phyloP scores from a whole-genome alignment of 305 asterid species.

The Fraxinus velutina region DNA sequence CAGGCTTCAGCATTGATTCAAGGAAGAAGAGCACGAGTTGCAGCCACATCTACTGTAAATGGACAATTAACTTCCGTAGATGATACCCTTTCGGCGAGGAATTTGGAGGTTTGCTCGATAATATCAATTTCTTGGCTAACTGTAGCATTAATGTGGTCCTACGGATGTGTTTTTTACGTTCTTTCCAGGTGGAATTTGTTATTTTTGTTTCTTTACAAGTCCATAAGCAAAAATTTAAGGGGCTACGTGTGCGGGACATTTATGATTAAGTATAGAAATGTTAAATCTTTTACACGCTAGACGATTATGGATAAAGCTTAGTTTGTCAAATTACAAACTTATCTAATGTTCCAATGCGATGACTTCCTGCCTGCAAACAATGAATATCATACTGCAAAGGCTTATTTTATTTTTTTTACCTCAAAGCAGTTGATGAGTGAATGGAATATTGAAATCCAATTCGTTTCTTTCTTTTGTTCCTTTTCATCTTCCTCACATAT shows the following conservation, averaged over 20 bases:
- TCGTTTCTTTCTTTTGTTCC: constrained; percentile 1
- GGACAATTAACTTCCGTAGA: constrained; percentile 73
- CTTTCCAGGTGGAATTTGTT: background rate
- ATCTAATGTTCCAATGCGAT: constrained; percentile 2
- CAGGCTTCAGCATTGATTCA: constrained; percentile 88
- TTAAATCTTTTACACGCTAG: background rate
- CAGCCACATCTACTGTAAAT: constrained; percentile 83
- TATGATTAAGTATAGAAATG: background rate
- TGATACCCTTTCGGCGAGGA: constrained; percentile 86
- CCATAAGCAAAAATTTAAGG: background rate
- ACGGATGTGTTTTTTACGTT: background rate
- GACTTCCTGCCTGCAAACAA: background rate
- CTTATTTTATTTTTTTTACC: background rate
- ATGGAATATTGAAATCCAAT: constrained; percentile 8
- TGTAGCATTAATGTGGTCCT: constrained; percentile 1
- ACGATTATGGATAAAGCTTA: background rate
- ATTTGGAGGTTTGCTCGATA: constrained; percentile 64
- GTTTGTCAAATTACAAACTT: background rate
- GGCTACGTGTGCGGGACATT: background rate
- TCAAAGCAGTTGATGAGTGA: constrained; percentile 1
- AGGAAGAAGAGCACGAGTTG: constrained; percentile 93
- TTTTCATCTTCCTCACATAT: background rate
- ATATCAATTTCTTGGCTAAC: constrained; percentile 1
- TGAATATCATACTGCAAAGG: background rate
- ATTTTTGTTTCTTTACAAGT: background rate